These are phyloP conservation scores for Lanzia echinophila DNA, from an alignment of 2,329 filamentous ascomycete genomes.

Conservation along the genomic window DNA sequence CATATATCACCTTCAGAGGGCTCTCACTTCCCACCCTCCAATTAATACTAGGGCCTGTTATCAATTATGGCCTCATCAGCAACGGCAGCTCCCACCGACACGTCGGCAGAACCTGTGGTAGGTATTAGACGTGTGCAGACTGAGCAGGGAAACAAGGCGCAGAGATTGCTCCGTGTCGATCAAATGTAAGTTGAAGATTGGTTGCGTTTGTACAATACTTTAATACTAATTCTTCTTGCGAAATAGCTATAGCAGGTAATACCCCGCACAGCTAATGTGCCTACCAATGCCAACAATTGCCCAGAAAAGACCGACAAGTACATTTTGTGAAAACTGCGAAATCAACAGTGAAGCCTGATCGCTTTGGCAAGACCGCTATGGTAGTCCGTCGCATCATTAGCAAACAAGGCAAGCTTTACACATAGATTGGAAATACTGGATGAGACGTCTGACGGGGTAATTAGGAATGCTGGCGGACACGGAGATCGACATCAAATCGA, in stretches of 20 bases:
- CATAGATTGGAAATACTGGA: background rate
- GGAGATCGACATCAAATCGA: conserved; percentile 4
- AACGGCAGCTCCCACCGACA: background rate
- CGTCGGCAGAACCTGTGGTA: background rate
- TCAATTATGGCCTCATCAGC: background rate
- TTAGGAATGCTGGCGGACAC: background rate
- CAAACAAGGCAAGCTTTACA: background rate
- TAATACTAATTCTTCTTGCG: background rate
- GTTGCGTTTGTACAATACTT: background rate
- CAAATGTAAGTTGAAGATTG: background rate
- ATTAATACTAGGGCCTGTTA: background rate
- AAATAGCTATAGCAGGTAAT: conserved; percentile 7
- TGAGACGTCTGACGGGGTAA: background rate
- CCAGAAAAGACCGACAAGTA: conserved; percentile 2
- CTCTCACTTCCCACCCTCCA: no score
- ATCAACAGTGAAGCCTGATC: background rate
- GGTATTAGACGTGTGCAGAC: conserved; percentile 2
- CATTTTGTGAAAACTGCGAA: conserved; percentile 4
- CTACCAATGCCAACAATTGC: background rate
- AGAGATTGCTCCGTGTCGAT: conserved; percentile 2
- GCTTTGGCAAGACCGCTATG: conserved; percentile 3
- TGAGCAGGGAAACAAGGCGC: background rate
- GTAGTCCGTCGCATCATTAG: conserved; percentile 4
- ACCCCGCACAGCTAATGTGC: background rate
- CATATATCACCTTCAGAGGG: no score